These are phyloP conservation scores for Psophocarpus tetragonolobus DNA, from an alignment of 306 rosid genomes.

Conservation along the genomic window DNA sequence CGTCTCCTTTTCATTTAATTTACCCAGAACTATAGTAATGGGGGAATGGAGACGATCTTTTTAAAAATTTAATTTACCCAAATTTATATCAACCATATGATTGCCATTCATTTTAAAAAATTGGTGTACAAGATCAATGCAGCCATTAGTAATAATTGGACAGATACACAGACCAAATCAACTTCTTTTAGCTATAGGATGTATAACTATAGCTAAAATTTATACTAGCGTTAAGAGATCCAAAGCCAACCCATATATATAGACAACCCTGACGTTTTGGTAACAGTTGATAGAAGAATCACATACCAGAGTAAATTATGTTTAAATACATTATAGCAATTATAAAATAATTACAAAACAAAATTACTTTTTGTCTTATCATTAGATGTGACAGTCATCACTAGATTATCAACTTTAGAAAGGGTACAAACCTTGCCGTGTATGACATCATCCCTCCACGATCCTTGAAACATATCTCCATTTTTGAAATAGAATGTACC, in stretches of 20 bases:
- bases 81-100: neutral
- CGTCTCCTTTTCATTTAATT: too few species aligned
- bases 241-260: neutral
- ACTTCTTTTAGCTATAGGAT: neutral
- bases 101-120: neutral
- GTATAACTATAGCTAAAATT: neutral
- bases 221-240: neutral
- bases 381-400: slow-evolving; percentile 5
- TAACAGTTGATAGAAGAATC: neutral
- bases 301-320: neutral
- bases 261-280: neutral
- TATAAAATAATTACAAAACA: neutral
- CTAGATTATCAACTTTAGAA: slow-evolving; percentile 15
- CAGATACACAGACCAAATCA: neutral
- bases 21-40: too few species aligned
- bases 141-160: neutral
- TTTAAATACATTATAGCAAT: neutral
- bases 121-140: neutral
- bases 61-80: too few species aligned
- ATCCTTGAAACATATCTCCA: slow-evolving; percentile 96
- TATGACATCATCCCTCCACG: slow-evolving; percentile 97
- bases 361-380: neutral
- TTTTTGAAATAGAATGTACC: slow-evolving; percentile 89
- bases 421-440: slow-evolving; percentile 82
- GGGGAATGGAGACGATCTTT: too few species aligned